Evolutionary conservation across 495 filamentous ascomycete species (phyloP).

Genomic region (Hypoxylon trugodes): DNA sequence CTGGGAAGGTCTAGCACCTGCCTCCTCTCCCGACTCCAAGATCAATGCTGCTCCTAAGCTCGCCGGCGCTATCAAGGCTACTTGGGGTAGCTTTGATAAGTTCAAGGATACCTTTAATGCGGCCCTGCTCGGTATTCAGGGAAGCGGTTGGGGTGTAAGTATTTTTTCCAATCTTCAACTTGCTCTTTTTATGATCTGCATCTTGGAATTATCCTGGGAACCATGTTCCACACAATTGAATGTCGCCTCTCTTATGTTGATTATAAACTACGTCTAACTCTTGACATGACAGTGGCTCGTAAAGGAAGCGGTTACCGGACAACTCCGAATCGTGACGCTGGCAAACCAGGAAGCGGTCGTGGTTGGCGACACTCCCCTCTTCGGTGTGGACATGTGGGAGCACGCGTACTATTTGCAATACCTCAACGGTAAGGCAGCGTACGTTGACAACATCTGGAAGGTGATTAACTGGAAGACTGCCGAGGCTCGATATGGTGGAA

Average conservation of each 20-base stretch:
- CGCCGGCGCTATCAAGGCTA: conserved; percentile 68
- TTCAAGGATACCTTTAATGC: conserved; percentile 82
- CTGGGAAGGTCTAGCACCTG: conserved; percentile 90
- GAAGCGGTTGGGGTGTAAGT: conserved; percentile 72
- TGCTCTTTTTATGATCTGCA: too few relatives aligned
- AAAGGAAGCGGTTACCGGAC: conserved; percentile 79
- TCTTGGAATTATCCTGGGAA: too few relatives aligned
- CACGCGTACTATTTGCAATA: conserved; percentile 80
- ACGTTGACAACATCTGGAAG: conserved; percentile 96
- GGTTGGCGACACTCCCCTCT: conserved; percentile 81
- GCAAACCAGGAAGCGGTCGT: conserved; percentile 95
- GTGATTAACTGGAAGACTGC: conserved; percentile 97
- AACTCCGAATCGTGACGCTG: conserved; percentile 78
- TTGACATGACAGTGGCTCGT: conserved; percentile 71
- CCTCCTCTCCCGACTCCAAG: conserved; percentile 53
- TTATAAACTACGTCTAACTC: conserved; percentile 14
- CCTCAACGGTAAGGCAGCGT: conserved; percentile 98
- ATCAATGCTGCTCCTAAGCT: conserved; percentile 67
- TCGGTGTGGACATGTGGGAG: conserved; percentile 99
- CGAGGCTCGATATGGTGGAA: conserved; percentile 75
- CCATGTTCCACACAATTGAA: too few relatives aligned
- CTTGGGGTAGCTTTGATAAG: conserved; percentile 69
- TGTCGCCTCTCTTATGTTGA: too few relatives aligned
- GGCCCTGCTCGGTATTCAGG: conserved; percentile 66
- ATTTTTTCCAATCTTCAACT: background rate